phyloP scores from a whole-genome alignment of 2,329 filamentous ascomycete species.

The Corniculantispora saksenae region DNA sequence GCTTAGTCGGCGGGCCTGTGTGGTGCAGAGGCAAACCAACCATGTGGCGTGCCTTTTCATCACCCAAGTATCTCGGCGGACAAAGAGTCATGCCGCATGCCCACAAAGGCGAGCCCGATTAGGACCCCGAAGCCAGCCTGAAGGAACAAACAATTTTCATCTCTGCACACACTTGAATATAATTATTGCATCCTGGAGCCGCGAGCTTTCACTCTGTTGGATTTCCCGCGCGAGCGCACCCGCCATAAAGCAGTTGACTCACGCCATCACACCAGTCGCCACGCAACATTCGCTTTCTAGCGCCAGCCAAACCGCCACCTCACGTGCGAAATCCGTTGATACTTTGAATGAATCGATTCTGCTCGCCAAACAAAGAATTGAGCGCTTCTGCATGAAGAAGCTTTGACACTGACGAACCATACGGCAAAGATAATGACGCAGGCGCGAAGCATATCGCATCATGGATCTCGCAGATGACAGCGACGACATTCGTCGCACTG shows the following conservation, averaged over 20 bases:
- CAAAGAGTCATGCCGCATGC: conserved; percentile 14
- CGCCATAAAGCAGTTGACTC: background rate
- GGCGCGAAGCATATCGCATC: background rate
- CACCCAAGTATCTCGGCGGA: background rate
- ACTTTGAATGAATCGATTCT: background rate
- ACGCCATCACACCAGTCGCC: conserved; percentile 5
- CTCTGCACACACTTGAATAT: background rate
- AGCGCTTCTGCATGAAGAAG: too few relatives aligned
- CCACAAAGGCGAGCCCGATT: background rate
- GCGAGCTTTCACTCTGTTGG: background rate
- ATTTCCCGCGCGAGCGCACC: background rate
- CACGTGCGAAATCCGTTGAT: background rate
- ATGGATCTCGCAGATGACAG: conserved; percentile 18
- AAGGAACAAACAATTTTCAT: background rate
- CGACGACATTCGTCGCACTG: conserved; percentile 17
- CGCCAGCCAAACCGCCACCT: background rate
- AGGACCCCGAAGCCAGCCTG: background rate
- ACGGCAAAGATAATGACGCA: conserved; percentile 12
- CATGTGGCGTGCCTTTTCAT: background rate
- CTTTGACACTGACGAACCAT: background rate
- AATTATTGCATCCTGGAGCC: background rate
- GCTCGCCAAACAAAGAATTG: background rate
- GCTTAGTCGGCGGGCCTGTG: background rate
- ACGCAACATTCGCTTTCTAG: background rate
- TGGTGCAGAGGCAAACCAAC: background rate